Percentiles rank a stretch among this genome's conserved stretches.
phyloP scores from a whole-genome alignment of 176 grass and related monocot genomes.

The Eleusine coracana region DNA sequence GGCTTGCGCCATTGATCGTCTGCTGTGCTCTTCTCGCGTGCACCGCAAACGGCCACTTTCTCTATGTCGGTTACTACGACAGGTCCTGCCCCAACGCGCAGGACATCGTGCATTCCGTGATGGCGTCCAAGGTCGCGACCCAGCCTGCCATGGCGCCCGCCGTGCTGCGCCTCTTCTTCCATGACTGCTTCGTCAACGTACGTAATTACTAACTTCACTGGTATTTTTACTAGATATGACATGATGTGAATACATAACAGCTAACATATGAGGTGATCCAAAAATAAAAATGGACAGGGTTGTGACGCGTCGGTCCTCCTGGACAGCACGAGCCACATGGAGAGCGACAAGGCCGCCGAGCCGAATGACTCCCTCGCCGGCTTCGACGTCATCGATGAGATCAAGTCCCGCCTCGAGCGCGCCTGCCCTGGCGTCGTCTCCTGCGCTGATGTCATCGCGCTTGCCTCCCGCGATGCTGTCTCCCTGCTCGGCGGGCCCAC shows the following conservation, averaged over 20 bases:
- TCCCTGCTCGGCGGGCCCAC: slow-evolving; percentile 50
- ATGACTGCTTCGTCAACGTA: slow-evolving; percentile 73
- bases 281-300: slow-evolving; percentile 33
- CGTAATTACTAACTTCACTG: neutral
- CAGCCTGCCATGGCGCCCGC: slow-evolving; percentile 59
- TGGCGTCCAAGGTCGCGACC: slow-evolving; percentile 37
- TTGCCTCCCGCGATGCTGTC: slow-evolving; percentile 67
- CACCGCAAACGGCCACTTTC: neutral
- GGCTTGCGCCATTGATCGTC: neutral
- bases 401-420: slow-evolving; percentile 55
- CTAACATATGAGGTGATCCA: neutral
- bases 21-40: neutral
- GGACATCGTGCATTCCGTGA: slow-evolving; percentile 35
- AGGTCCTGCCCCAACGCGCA: slow-evolving; percentile 52
- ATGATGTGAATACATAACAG: neutral
- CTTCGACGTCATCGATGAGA: slow-evolving; percentile 61
- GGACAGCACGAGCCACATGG: slow-evolving; percentile 36
- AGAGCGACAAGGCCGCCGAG: slow-evolving; percentile 51
- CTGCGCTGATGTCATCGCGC: slow-evolving; percentile 56
- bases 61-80: slow-evolving; percentile 51
- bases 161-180: slow-evolving; percentile 79
- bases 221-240: neutral
- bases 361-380: slow-evolving; percentile 45
- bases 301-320: slow-evolving; percentile 67
- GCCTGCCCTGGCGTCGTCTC: slow-evolving; percentile 58